Evolutionary conservation across 768 basidiomycete species (phyloP), one percentile per base, ranked within the genome.

Genomic region (Mycena crocata): DNA sequence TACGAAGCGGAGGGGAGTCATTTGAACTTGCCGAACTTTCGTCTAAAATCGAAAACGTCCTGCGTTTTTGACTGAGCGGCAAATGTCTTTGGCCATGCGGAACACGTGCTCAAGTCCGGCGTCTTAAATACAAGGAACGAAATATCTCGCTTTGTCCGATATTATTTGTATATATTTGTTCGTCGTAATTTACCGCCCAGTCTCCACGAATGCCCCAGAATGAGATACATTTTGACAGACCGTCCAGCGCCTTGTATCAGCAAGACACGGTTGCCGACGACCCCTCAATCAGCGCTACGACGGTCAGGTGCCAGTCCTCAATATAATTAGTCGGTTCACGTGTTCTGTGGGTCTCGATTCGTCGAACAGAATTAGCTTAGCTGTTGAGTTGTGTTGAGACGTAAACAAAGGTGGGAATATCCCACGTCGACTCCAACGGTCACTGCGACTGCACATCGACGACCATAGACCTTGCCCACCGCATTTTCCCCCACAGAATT

Each of bases 401-500:
- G 63, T 62, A 62, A 57, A 64, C 64, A 66, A 62, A 37, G 60
- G 60, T 67, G 66, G 56, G 66, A 67, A 62, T 12, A 35, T 67
- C 59, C 60, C 66, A 62, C 66, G 66, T 67, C 60, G 66, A 35
- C 64, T 60, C 48, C 59, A 45, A 28, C 66, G 49, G 55, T 57
- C 66, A 48, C 31, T 46, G 2, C n/a, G 55, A 57, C 60, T 52
- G 39, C 31, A 28, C 48, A 17, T 21, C 46, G 54, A 67, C 55
- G 9, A 40, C 37, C 42, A 50, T 58, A 67, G 61, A 67, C 59
- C 35, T 15, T 17, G 6, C 31, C 45, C 45, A 49, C 66, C 68
- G 49, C 64, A 40, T 59, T 73, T 58, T 73, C 64, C 62, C 63
- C 64, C 73, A 78, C 71, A 84, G 84, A 83, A 82, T 74, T 72